These are phyloP conservation scores for Flaveria trinervia DNA, from an alignment of 129 eudicot genomes.

Conservation along the genomic window DNA sequence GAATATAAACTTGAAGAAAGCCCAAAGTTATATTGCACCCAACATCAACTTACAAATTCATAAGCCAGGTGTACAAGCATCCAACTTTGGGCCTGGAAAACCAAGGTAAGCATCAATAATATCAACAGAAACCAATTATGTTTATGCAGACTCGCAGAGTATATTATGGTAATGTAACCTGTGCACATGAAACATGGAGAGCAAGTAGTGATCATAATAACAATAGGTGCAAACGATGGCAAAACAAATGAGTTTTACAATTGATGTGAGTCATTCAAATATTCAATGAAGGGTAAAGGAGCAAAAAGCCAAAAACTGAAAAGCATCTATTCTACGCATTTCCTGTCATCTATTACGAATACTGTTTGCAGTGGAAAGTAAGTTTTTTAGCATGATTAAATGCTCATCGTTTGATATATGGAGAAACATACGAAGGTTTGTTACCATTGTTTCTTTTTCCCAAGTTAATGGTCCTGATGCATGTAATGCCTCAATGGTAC, in stretches of 20 bases:
- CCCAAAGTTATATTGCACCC: slow-evolving; percentile 40
- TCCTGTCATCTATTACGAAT: slow-evolving; percentile 47
- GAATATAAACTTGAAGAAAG: slow-evolving; percentile 30
- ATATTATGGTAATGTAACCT: slow-evolving; percentile 1
- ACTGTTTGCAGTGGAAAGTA: slow-evolving; percentile 53
- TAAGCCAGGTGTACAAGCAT: slow-evolving; percentile 44
- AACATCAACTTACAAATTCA: slow-evolving; percentile 40
- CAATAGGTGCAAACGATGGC: slow-evolving; percentile 10
- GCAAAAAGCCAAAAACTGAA: not conserved
- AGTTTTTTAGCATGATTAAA: slow-evolving; percentile 66
- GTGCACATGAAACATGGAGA: not conserved
- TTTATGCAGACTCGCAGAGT: slow-evolving; percentile 3
- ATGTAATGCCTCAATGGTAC: slow-evolving; percentile 75
- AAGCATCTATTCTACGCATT: slow-evolving; percentile 6
- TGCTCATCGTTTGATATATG: slow-evolving; percentile 86
- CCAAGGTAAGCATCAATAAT: slow-evolving; percentile 55
- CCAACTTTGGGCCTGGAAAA: slow-evolving; percentile 65
- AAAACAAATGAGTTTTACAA: slow-evolving; percentile 41
- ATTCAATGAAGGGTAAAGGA: slow-evolving; percentile 29
- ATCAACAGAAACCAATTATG: slow-evolving; percentile 32
- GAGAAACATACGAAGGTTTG: slow-evolving; percentile 76
- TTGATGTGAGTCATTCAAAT: slow-evolving; percentile 29
- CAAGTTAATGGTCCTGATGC: slow-evolving; percentile 93
- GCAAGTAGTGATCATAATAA: not conserved
- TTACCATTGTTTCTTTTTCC: slow-evolving; percentile 77